These are phyloP conservation scores for Capsicum chinense DNA, from an alignment of 257 asterid species.

Conservation along the genomic window DNA sequence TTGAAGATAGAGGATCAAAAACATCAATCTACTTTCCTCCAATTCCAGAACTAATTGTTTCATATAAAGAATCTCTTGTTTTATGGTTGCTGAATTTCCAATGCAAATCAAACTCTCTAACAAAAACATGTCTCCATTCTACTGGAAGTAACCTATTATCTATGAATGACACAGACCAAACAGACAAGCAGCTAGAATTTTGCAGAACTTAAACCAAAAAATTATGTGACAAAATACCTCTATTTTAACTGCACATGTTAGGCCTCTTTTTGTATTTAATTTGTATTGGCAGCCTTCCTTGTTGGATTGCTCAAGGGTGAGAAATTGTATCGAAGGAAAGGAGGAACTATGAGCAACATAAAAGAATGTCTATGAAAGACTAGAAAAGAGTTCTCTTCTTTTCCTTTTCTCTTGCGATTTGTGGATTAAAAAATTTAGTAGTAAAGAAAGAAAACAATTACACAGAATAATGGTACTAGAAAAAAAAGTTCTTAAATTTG, in stretches of 20 bases:
- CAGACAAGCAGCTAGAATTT: slow-evolving; percentile 19
- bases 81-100: background rate
- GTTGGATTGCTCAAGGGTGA: background rate
- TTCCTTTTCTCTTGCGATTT: background rate
- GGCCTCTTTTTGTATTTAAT: slow-evolving; percentile 11
- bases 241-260: background rate
- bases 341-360: slow-evolving; percentile 17
- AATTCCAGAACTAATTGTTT: background rate
- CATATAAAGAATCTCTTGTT: slow-evolving; percentile 4
- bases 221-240: slow-evolving; percentile 14
- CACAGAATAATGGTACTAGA: background rate
- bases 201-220: background rate
- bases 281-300: background rate
- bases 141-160: slow-evolving; percentile 8
- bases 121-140: slow-evolving; percentile 5
- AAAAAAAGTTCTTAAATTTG: background rate
- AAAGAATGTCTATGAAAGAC: background rate
- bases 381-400: background rate
- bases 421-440: background rate
- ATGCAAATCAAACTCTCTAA: background rate
- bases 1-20: slow-evolving; percentile 16
- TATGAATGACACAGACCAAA: slow-evolving; percentile 10
- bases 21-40: background rate
- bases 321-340: slow-evolving; percentile 16
- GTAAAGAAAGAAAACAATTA: background rate